phyloP scores from a whole-genome alignment of 2,329 filamentous ascomycete genomes.

The Keithomyces neogunnii region DNA sequence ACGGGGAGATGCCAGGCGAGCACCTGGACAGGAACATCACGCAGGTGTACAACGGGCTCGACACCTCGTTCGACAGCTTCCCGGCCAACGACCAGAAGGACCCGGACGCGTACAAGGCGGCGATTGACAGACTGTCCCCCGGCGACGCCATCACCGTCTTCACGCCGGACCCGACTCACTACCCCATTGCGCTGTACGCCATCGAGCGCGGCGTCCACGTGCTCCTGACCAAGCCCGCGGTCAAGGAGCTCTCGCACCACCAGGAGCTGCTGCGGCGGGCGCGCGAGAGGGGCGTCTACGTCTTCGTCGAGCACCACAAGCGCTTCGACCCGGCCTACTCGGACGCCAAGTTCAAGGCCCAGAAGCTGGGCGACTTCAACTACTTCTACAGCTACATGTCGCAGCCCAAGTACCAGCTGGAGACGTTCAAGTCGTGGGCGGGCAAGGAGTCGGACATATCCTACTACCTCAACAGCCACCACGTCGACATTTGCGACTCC shows the following conservation, averaged over 20 bases:
- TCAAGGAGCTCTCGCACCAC: constrained; percentile 76
- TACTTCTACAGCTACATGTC: constrained; percentile 98
- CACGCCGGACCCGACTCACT: constrained; percentile 89
- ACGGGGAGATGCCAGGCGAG: constrained; percentile 44
- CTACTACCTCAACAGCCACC: constrained; percentile 94
- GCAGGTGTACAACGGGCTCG: constrained; percentile 78
- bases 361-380: constrained; percentile 84
- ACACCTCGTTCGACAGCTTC: constrained; percentile 78
- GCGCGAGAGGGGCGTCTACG: constrained; percentile 69
- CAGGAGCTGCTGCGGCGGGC: constrained; percentile 65
- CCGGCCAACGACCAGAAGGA: constrained; percentile 66
- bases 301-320: constrained; percentile 95
- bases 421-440: constrained; percentile 93
- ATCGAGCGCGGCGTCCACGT: constrained; percentile 85
- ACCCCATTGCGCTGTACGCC: constrained; percentile 84
- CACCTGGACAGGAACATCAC: constrained; percentile 84
- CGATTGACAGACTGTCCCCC: constrained; percentile 72
- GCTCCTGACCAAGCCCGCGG: constrained; percentile 87
- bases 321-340: constrained; percentile 90
- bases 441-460: constrained; percentile 88
- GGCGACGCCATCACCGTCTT: constrained; percentile 94
- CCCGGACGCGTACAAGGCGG: constrained; percentile 76
- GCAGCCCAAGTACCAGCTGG: constrained; percentile 81
- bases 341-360: constrained; percentile 71
- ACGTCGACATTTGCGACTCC: constrained; percentile 85